A percentile compares a stretch with the other conserved stretches of the same genome.
phyloP scores from a whole-genome alignment of 768 basidiomycete genomes.

The Leccinum arenicola region DNA sequence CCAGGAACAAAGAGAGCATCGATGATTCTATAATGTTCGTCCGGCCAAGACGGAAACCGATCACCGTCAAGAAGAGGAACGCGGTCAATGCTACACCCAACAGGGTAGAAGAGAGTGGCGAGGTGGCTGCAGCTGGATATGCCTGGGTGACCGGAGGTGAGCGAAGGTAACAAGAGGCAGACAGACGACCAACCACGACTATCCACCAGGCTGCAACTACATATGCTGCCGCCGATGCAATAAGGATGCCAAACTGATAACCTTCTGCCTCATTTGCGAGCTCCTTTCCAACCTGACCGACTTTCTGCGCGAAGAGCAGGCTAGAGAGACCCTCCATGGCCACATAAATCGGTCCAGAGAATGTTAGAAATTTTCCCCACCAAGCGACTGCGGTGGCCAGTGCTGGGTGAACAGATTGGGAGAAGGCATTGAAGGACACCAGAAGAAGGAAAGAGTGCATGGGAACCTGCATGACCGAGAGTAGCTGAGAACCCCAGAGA shows the following conservation, averaged over 20 bases:
- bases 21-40: constrained; percentile 94
- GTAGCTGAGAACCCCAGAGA: constrained; percentile 65
- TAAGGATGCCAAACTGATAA: constrained; percentile 74
- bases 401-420: constrained; percentile 57
- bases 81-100: constrained; percentile 86
- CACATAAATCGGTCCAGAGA: constrained; percentile 77
- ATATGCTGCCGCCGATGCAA: constrained; percentile 75
- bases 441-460: constrained; percentile 86
- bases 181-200: constrained; percentile 54
- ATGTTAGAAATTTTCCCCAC: constrained; percentile 72
- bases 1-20: constrained; percentile 82
- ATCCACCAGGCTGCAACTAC: constrained; percentile 87
- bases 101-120: constrained; percentile 84
- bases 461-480: constrained; percentile 80
- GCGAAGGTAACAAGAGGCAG: neutral
- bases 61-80: constrained; percentile 86
- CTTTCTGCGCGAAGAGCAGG: constrained; percentile 75
- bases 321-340: constrained; percentile 83
- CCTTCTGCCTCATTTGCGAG: constrained; percentile 70
- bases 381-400: constrained; percentile 55
- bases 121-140: constrained; percentile 79
- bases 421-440: constrained; percentile 83
- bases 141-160: constrained; percentile 42
- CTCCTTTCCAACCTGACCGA: constrained; percentile 74
- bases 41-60: constrained; percentile 83